Evolutionary conservation across 2,329 filamentous ascomycete genomes (phyloP), one percentile per base, ranked within the genome.

Genomic region (Dendryphion nanum): DNA sequence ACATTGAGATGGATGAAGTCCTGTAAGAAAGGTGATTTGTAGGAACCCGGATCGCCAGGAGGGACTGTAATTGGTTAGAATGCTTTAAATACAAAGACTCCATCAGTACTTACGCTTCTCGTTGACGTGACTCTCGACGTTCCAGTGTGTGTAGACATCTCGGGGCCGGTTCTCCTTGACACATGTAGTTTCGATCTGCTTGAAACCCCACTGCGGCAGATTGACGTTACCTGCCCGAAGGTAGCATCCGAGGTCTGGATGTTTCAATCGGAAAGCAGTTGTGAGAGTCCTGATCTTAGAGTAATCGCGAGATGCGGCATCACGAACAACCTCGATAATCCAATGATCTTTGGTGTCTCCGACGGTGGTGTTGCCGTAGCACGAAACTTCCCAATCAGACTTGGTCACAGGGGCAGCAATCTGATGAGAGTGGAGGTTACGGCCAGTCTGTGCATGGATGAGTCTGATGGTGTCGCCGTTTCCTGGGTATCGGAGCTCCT

Each of bases 281-380:
- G 93, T 97, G 47, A 98, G 77, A 20, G 93, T 98, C 47, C 93
- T 85, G 51, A 98, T 76, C 61, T 78, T 88, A 59, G 82, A 90
- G 62, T 83, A 81, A 64, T 98, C 91, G 35, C 82, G 83, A 6
- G 88, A 95, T 16, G 89, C 85, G 38, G 88, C 88, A 68, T 98
- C 93, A 47, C 82, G 83, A 35, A 98, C 82, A 33, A 98, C 87
- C 66, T 98, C 93, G 32, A 98, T 73, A 55, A 82, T 80, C 91
- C 93, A 98, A 74, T 98, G 90, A 62, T 98, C 93, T 73, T 98
- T 98, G 38, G 93, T 88, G 55, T 98, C 93, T 29, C 93, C 93
- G 50, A 98, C 78, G 18, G 93, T 98, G 28, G 88, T 79, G 67
- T 98, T 98, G 47, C 93, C 93, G 60, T 98, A 98, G 64, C 81